Evolutionary conservation across 1,284 basidiomycete species (phyloP).

Genomic region (Malassezia pachydermatis): DNA sequence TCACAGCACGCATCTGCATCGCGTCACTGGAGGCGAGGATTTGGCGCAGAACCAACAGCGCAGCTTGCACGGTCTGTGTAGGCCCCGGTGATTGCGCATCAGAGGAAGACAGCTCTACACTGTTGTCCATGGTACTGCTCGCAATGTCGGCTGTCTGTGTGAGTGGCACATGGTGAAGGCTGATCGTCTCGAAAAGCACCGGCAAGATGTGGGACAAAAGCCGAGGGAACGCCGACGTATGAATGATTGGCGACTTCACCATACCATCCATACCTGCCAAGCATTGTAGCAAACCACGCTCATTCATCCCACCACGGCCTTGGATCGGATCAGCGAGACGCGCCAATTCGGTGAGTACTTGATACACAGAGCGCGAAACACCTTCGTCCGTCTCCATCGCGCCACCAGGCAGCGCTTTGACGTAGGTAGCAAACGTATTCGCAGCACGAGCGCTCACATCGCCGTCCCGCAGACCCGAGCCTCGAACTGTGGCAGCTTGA

Average conservation of each 20-base stretch:
- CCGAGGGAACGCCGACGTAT: constrained; percentile 1
- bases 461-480: constrained; percentile 54
- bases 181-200: neutral
- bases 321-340: neutral
- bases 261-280: constrained; percentile 11
- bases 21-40: constrained; percentile 63
- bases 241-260: constrained; percentile 1
- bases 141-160: neutral
- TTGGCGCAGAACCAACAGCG: constrained; percentile 3
- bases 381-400: constrained; percentile 12
- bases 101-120: neutral
- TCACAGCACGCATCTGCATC: constrained; percentile 59
- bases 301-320: neutral
- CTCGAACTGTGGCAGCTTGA: constrained; percentile 50
- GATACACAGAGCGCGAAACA: neutral
- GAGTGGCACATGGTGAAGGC: neutral
- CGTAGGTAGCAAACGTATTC: constrained; percentile 56
- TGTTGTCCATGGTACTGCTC: neutral
- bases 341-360: constrained; percentile 1
- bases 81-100: too few species aligned
- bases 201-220: constrained; percentile 3
- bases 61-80: neutral
- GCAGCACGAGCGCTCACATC: constrained; percentile 76
- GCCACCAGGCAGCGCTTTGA: neutral
- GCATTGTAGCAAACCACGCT: neutral